Conservation (phyloP, 495 filamentous ascomycete genomes). For the Podospora fimiseda region DNA sequence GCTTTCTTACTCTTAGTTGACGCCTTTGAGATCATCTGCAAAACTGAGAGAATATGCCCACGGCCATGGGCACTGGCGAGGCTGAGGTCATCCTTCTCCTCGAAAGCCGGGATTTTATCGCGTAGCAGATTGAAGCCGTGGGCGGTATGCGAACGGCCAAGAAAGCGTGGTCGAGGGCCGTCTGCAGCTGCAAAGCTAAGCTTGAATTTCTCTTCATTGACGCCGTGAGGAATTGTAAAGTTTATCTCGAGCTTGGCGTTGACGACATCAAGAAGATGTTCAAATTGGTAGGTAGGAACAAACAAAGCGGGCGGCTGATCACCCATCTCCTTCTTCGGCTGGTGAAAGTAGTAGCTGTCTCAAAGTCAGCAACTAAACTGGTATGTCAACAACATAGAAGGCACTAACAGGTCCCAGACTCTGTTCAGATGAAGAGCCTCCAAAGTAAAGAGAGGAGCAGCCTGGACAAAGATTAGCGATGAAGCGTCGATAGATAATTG, state of each 20-base stretch:
- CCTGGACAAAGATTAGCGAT: slow-evolving; percentile 31
- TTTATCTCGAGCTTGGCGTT: slow-evolving; percentile 43
- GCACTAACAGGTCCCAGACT: slow-evolving; percentile 74
- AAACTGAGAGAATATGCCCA: slow-evolving; percentile 7
- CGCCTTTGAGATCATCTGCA: slow-evolving; percentile 18
- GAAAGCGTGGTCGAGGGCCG: slow-evolving; percentile 56
- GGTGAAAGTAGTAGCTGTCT: slow-evolving; percentile 61
- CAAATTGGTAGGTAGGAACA: slow-evolving; percentile 56
- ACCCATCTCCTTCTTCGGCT: slow-evolving; percentile 32
- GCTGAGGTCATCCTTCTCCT: slow-evolving; percentile 16
- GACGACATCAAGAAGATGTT: slow-evolving; percentile 52
- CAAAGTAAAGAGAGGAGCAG: slow-evolving; percentile 48
- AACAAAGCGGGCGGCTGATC: slow-evolving; percentile 50
- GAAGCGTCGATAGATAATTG: background rate
- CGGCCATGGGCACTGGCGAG: slow-evolving; percentile 10
- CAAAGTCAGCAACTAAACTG: background rate
- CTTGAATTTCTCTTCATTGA: slow-evolving; percentile 43
- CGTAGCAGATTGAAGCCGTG: slow-evolving; percentile 28
- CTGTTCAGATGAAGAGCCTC: slow-evolving; percentile 48
- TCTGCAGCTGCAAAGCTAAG: slow-evolving; percentile 50
- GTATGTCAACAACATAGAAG: too few species aligned
- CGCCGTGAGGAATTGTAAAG: slow-evolving; percentile 46
- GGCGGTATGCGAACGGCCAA: slow-evolving; percentile 47
- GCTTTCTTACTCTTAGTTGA: slow-evolving; percentile 19
- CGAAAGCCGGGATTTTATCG: slow-evolving; percentile 18